Evolutionary conservation across 805 yeast genomes (phyloP).

Genomic region (Starmerella apicola): DNA sequence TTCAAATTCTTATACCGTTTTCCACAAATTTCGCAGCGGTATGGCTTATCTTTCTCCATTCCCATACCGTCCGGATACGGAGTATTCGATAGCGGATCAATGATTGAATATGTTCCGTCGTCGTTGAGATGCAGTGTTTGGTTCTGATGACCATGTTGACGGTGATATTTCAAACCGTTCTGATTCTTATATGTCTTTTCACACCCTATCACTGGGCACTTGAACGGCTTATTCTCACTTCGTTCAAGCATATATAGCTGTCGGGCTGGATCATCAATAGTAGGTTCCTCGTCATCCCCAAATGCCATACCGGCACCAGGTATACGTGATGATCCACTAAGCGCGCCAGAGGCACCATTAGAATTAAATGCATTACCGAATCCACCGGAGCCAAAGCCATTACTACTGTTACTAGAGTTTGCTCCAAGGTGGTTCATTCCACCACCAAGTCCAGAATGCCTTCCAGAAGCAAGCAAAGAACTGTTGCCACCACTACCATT

Average conservation of each 20-base stretch:
- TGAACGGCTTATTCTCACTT: conserved; percentile 87
- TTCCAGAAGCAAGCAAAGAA: background rate
- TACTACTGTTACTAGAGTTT: background rate
- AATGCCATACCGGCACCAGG: background rate
- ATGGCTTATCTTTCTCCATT: conserved; percentile 95
- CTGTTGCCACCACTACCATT: background rate
- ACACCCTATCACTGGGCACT: conserved; percentile 96
- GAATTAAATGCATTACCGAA: background rate
- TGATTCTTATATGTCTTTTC: conserved; percentile 96
- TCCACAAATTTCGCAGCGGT: conserved; percentile 96
- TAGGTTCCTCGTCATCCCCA: conserved; percentile 52
- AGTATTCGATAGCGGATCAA: conserved; percentile 69
- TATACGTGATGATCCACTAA: background rate
- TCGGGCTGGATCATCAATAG: conserved; percentile 94
- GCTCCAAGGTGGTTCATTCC: background rate
- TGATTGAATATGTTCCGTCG: conserved; percentile 84
- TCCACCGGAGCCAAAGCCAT: background rate
- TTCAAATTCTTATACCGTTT: conserved; percentile 91
- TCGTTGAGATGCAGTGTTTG: conserved; percentile 82
- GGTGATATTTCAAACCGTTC: conserved; percentile 91
- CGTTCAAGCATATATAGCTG: conserved; percentile 85
- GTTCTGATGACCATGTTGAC: conserved; percentile 93
- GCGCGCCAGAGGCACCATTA: background rate
- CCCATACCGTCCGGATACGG: conserved; percentile 91
- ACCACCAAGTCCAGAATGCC: background rate